phyloP scores from a whole-genome alignment of 2,329 filamentous ascomycete species.

The Colletotrichum aenigma region DNA sequence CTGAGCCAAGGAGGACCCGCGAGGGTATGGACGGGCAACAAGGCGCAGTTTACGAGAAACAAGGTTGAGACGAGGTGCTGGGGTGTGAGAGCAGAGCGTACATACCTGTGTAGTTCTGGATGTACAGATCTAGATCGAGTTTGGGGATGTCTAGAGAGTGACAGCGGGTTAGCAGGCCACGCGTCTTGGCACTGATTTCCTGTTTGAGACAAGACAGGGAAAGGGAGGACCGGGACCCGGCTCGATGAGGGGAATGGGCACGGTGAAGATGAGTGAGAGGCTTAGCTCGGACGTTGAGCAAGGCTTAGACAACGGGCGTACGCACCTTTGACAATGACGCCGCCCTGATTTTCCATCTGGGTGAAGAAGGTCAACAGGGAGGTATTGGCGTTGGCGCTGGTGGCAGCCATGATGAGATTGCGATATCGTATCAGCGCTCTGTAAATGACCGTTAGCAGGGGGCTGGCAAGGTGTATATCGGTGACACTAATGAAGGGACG shows the following conservation, averaged over 20 bases:
- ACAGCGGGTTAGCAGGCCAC: constrained; percentile 13
- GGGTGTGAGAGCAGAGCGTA: constrained; percentile 20
- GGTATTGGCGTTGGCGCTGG: constrained; percentile 17
- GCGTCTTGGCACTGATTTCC: constrained; percentile 16
- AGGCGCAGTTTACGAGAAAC: constrained; percentile 11
- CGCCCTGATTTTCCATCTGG: constrained; percentile 49
- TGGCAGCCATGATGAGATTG: constrained; percentile 39
- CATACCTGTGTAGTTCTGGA: constrained; percentile 84
- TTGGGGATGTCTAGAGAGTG: constrained; percentile 59
- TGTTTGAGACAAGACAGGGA: not conserved
- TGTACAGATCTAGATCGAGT: constrained; percentile 89
- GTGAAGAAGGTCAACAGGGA: constrained; percentile 48
- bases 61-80: not conserved
- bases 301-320: not conserved
- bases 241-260: not conserved
- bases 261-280: not conserved
- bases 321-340: constrained; percentile 53
- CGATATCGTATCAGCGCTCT: not conserved
- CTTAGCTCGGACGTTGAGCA: not conserved
- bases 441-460: constrained; percentile 9
- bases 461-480: not conserved
- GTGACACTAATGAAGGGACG: not conserved
- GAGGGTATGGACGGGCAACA: not conserved
- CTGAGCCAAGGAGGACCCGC: not conserved
- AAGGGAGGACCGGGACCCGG: not conserved